These are phyloP conservation scores for Linanthus parryae DNA, from an alignment of 148 eudicot species.

Conservation along the genomic window DNA sequence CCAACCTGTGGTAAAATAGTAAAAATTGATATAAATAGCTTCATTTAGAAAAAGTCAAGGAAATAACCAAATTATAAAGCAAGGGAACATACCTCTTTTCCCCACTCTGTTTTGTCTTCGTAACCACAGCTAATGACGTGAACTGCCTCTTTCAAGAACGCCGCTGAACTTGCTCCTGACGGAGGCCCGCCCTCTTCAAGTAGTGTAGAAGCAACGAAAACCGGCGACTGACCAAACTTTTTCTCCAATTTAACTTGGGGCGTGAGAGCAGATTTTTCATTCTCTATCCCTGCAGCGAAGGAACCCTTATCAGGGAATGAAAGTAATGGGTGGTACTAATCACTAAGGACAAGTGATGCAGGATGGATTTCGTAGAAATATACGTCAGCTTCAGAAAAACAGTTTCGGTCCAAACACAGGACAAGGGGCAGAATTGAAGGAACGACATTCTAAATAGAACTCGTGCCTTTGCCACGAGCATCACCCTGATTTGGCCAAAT, in stretches of 20 bases:
- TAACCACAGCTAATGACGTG: slow-evolving; percentile 98
- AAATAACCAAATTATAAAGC: neutral
- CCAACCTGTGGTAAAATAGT: slow-evolving; percentile 48
- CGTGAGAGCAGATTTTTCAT: slow-evolving; percentile 73
- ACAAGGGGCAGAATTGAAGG: too few relatives aligned
- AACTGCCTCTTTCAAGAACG: slow-evolving; percentile 89
- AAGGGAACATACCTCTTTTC: slow-evolving; percentile 67
- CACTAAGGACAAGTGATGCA: neutral
- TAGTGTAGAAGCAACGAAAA: slow-evolving; percentile 82
- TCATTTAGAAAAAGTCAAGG: neutral
- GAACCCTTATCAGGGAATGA: neutral
- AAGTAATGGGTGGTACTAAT: neutral
- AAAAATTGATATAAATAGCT: neutral
- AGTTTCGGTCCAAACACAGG: too few relatives aligned
- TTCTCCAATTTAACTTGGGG: slow-evolving; percentile 88
- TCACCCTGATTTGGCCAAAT: neutral
- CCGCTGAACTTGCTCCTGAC: slow-evolving; percentile 56
- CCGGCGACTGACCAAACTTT: slow-evolving; percentile 92
- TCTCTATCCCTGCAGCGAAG: slow-evolving; percentile 50
- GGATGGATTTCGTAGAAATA: neutral
- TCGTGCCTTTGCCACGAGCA: neutral
- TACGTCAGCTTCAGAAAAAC: neutral
- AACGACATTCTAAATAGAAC: neutral
- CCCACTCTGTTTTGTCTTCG: slow-evolving; percentile 96
- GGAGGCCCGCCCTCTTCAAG: slow-evolving; percentile 78